Conservation (phyloP, 2,329 filamentous ascomycete species). For the Penicillium frequentans region DNA sequence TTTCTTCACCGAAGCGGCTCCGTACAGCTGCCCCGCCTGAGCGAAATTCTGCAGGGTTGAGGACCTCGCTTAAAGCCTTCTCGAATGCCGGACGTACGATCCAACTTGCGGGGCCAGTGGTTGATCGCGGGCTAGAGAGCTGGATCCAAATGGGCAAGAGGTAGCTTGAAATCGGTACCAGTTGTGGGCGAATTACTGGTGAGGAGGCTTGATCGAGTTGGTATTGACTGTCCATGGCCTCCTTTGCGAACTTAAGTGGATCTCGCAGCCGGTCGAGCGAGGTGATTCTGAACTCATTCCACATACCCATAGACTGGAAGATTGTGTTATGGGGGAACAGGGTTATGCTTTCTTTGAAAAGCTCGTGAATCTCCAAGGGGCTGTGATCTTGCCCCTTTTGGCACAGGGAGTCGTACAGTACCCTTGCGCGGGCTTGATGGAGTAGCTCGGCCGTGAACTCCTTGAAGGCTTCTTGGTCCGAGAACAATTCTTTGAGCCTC, state of each 20-base stretch:
- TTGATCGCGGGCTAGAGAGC: conserved; percentile 43
- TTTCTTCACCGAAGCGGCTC: conserved; percentile 7
- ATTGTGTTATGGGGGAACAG: conserved; percentile 74
- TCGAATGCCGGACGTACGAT: conserved; percentile 57
- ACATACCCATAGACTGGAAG: conserved; percentile 71
- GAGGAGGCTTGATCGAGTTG: conserved; percentile 2
- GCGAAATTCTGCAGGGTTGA: conserved; percentile 1
- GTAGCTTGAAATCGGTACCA: conserved; percentile 48
- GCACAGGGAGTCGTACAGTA: conserved; percentile 65
- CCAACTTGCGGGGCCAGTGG: conserved; percentile 50
- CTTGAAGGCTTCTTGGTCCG: conserved; percentile 34
- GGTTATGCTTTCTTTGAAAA: conserved; percentile 61
- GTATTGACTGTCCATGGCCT: conserved; percentile 27
- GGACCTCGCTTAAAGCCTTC: conserved; percentile 45
- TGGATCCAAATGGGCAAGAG: conserved; percentile 59
- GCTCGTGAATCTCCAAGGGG: conserved; percentile 62
- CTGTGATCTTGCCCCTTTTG: conserved; percentile 61
- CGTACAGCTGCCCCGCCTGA: conserved; percentile 6
- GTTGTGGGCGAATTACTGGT: conserved; percentile 4
- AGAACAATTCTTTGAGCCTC: conserved; percentile 43
- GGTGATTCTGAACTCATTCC: conserved; percentile 69
- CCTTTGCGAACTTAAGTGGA: conserved; percentile 46
- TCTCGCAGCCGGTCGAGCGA: conserved; percentile 76
- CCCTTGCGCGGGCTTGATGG: conserved; percentile 65
- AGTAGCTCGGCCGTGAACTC: conserved; percentile 57